Evolutionary conservation across 805 yeast genomes (phyloP).

Genomic region (Pichia thaimueangensis): DNA sequence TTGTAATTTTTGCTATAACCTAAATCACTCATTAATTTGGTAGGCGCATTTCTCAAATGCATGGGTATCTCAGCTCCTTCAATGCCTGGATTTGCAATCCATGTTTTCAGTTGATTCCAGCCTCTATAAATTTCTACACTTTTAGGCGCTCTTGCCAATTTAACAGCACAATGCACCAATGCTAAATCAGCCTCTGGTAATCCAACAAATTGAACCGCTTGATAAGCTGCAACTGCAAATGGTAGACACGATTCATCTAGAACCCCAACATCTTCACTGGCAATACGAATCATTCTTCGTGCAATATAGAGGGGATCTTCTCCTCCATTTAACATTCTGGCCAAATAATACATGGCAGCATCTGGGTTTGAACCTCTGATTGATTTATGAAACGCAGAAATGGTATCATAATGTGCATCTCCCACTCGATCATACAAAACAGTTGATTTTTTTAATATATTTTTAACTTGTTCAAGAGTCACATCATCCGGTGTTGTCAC

Average conservation of each 20-base stretch:
- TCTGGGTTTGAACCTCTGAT: constrained; percentile 85
- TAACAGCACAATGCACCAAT: constrained; percentile 89
- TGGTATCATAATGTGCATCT: constrained; percentile 90
- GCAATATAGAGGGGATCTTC: constrained; percentile 90
- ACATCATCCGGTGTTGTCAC: constrained; percentile 30
- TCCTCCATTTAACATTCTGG: constrained; percentile 86
- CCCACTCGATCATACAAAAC: constrained; percentile 79
- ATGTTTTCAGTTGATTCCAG: constrained; percentile 57
- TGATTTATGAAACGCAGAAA: constrained; percentile 91
- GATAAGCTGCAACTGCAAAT: constrained; percentile 78
- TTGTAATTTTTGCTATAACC: constrained; percentile 84
- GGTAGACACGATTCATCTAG: constrained; percentile 80
- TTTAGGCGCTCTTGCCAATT: constrained; percentile 78
- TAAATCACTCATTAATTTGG: constrained; percentile 77
- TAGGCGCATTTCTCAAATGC: constrained; percentile 93
- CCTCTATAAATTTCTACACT: constrained; percentile 84
- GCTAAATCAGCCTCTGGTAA: constrained; percentile 91
- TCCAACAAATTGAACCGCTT: constrained; percentile 84
- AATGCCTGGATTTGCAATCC: constrained; percentile 52
- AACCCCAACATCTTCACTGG: constrained; percentile 90
- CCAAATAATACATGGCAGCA: constrained; percentile 83
- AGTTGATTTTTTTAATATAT: constrained; percentile 42
- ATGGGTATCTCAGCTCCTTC: constrained; percentile 64
- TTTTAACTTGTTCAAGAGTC: constrained; percentile 32
- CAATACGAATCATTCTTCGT: constrained; percentile 87